Evolutionary conservation across 1,284 basidiomycete genomes (phyloP), one percentile per base, ranked within the genome.

Genomic region (Sporisorium reilianum): DNA sequence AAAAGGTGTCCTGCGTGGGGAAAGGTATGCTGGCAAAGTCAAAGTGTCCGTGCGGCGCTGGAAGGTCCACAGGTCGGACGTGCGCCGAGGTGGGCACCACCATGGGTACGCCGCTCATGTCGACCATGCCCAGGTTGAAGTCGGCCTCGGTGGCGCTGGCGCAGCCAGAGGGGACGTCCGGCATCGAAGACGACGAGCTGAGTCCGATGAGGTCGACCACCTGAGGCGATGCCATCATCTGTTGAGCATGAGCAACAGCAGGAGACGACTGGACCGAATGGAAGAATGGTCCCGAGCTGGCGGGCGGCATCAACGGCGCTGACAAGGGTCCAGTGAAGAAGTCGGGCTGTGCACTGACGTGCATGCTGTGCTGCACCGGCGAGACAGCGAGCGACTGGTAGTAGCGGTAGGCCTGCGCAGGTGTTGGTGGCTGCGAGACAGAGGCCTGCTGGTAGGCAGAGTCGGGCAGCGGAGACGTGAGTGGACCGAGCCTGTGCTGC

Each of bases 1-100:
- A 28, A 38, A 75, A 75, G 11, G 44, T 51, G 16, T 64, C 60
- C 41, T 67, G 67, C 28, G 67, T 70, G 2, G 73, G 73, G 40
- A 75, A 75, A 4, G 73, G 73, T 11, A 75, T 48, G 55, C 64
- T 67, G 16, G 73, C 73, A 56, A 70, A 75, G 57, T 75, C 73
- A 60, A 75, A 75, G 49, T 70, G 67, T 20, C 67, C 73, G 25
- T 75, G 67, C 9, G 73, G 73, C 11, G 67, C 73, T 8, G 73
- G 73, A 12, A 75, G 64, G 44, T 71, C 73, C 22, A 75, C 45
- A 3, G 67, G 73, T 28, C 73, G 67, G 34, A 75, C 73, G n/a
- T 75, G 73, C 1, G 73, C 73, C 51, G 73, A 75, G 2, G 73
- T 75, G n/a, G 73, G 73, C 5, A 71, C 67, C n/a, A 66, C 50